Conservation (phyloP, 2,329 filamentous ascomycete species). For the Pseudogymnoascus sp. region DNA sequence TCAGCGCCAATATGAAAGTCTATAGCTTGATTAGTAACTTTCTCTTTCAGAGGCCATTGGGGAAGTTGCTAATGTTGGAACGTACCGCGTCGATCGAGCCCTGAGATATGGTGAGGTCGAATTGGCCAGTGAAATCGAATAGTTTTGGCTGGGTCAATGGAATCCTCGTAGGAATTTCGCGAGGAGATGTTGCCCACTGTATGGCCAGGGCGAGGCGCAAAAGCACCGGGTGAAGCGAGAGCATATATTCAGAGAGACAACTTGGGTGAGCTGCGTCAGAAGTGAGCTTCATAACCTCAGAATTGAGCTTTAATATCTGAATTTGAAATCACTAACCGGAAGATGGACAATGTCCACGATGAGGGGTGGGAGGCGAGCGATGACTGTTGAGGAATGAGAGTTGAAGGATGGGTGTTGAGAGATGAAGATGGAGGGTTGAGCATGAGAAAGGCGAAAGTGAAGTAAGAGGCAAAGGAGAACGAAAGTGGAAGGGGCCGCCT, state of each 20-base stretch:
- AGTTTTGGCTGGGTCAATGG: background rate
- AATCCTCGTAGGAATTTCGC: background rate
- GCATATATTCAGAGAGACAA: background rate
- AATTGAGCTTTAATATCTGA: background rate
- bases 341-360: no score
- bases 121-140: background rate
- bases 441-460: background rate
- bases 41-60: background rate
- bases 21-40: background rate
- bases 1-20: background rate
- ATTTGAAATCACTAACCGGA: background rate
- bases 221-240: background rate
- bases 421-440: background rate
- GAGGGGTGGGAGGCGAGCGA: background rate
- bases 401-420: background rate
- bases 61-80: background rate
- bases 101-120: background rate
- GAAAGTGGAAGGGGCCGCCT: background rate
- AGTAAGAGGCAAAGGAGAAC: background rate
- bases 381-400: background rate
- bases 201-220: background rate
- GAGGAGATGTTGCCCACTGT: background rate
- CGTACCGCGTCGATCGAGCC: background rate
- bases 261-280: background rate
- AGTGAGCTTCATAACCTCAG: background rate